Conservation (phyloP, 495 filamentous ascomycete species). For the Acidomyces sp. region DNA sequence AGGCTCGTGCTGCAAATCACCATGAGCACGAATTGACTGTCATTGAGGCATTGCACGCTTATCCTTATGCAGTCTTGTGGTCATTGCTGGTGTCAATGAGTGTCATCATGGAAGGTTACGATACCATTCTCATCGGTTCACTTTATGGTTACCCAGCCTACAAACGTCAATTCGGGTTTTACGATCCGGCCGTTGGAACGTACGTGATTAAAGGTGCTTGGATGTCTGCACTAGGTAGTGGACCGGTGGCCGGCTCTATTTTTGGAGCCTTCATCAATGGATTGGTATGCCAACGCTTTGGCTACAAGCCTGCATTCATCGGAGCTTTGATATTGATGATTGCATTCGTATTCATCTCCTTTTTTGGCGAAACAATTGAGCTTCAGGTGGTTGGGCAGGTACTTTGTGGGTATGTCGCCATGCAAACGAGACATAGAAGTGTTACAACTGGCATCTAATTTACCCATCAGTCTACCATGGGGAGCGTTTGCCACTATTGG, state of each 20-base stretch:
- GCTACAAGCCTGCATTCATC: constrained; percentile 55
- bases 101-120: constrained; percentile 15
- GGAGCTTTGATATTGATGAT: constrained; percentile 48
- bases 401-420: constrained; percentile 40
- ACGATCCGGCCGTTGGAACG: constrained; percentile 13
- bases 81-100: constrained; percentile 2
- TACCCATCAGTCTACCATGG: constrained; percentile 67
- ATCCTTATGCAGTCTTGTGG: constrained; percentile 40
- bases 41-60: constrained; percentile 29
- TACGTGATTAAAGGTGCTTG: constrained; percentile 15
- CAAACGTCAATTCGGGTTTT: constrained; percentile 18
- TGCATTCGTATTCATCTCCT: constrained; percentile 62
- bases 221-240: constrained; percentile 24
- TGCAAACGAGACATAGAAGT: too few species aligned
- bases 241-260: constrained; percentile 25
- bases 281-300: constrained; percentile 58
- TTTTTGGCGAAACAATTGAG: constrained; percentile 56
- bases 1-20: too few species aligned
- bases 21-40: constrained; percentile 23
- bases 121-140: constrained; percentile 14
- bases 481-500: constrained; percentile 40
- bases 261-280: constrained; percentile 48
- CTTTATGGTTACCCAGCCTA: constrained; percentile 23
- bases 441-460: too few species aligned
- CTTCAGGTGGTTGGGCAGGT: constrained; percentile 63